These are phyloP conservation scores for Arachis hypogaea DNA, from an alignment of 306 rosid genomes.

Conservation along the genomic window DNA sequence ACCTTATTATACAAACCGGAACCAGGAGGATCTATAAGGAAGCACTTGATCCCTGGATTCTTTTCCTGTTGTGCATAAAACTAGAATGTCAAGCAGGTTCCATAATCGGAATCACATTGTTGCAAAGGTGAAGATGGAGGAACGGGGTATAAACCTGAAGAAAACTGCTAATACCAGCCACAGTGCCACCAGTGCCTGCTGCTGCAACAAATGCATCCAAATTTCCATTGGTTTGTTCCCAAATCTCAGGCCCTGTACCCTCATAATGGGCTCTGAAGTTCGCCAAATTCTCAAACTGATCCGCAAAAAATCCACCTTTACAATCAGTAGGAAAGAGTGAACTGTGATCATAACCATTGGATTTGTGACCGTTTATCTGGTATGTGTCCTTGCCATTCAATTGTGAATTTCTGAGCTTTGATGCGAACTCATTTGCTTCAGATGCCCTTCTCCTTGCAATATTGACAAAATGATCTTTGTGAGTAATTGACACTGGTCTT, in stretches of 20 bases:
- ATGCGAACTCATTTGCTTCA: constrained; percentile 73
- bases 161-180: constrained; percentile 80
- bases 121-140: background rate
- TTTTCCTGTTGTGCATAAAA: constrained; percentile 63
- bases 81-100: constrained; percentile 22
- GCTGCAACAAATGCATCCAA: constrained; percentile 89
- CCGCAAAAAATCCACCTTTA: constrained; percentile 89
- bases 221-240: constrained; percentile 76
- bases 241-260: constrained; percentile 95
- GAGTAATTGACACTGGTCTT: constrained; percentile 91
- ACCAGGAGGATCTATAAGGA: constrained; percentile 93
- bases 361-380: constrained; percentile 47
- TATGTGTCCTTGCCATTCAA: constrained; percentile 36
- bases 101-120: constrained; percentile 20
- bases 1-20: constrained; percentile 90
- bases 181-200: constrained; percentile 94
- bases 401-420: constrained; percentile 43
- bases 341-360: constrained; percentile 42
- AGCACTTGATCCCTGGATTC: constrained; percentile 75
- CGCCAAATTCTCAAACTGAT: constrained; percentile 91
- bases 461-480: constrained; percentile 84
- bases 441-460: constrained; percentile 78
- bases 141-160: constrained; percentile 52
- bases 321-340: constrained; percentile 46
- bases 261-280: constrained; percentile 84